These are phyloP conservation scores for Yamadazyma conglobata DNA, from an alignment of 1,139 yeast species.

Conservation along the genomic window DNA sequence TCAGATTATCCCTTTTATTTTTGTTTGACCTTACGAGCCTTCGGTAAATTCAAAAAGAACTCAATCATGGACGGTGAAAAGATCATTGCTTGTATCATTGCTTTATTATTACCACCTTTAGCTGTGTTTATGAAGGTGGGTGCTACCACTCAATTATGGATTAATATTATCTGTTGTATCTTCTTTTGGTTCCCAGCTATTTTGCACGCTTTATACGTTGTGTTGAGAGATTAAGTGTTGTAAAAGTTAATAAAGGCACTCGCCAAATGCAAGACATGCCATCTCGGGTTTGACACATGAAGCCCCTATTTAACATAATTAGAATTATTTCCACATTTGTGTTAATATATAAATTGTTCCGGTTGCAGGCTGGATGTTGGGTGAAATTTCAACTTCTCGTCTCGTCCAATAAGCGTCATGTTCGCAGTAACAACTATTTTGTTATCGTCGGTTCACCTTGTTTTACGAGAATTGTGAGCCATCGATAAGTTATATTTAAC, in stretches of 20 bases:
- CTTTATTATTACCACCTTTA: constrained; percentile 65
- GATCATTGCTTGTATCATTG: constrained; percentile 42
- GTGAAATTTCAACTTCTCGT: no score
- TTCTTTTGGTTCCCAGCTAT: constrained; percentile 76
- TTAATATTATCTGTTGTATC: constrained; percentile 59
- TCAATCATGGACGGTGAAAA: constrained; percentile 39
- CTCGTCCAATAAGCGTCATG: no score
- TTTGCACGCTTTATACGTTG: constrained; percentile 66
- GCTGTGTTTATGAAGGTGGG: constrained; percentile 70
- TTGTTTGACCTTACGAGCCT: background rate
- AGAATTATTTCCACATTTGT: no score
- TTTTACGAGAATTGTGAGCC: no score
- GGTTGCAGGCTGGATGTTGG: no score
- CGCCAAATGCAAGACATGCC: no score
- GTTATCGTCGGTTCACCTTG: no score
- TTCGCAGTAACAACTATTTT: no score
- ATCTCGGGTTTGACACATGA: no score
- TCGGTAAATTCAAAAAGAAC: constrained; percentile 1
- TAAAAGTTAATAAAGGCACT: background rate
- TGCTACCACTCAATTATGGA: constrained; percentile 55
- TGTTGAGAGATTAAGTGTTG: constrained; percentile 29
- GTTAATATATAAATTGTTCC: no score
- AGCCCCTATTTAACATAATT: no score
- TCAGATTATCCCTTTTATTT: constrained; percentile 1
- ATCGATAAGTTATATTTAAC: no score